Conservation (phyloP, 108 stramenopile genomes). For the Nitzschia sp. region DNA sequence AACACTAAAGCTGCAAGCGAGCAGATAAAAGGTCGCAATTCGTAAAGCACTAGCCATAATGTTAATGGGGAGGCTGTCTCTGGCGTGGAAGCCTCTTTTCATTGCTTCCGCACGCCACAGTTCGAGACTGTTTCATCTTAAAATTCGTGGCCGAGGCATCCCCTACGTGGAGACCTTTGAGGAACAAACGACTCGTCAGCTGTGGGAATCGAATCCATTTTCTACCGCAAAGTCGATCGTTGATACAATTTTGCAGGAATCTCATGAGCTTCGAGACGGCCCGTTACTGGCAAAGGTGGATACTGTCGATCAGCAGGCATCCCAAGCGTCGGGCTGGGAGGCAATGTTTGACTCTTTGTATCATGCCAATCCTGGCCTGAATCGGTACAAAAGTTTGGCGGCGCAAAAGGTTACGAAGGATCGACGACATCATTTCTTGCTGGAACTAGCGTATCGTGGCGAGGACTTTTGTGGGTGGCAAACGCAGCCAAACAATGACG, state of each 20-base stretch:
- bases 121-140: no score
- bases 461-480: constrained; percentile 84
- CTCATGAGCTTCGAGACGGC: background rate
- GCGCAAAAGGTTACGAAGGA: constrained; percentile 6
- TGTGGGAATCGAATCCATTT: constrained; percentile 32
- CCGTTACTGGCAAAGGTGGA: background rate
- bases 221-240: background rate
- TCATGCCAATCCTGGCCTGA: background rate
- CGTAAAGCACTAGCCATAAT: no score
- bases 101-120: no score
- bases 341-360: constrained; percentile 20
- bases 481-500: constrained; percentile 53
- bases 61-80: no score
- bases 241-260: background rate
- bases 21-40: no score
- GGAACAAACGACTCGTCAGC: constrained; percentile 22
- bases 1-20: no score
- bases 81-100: no score
- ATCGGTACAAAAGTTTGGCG: background rate
- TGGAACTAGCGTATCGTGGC: constrained; percentile 68
- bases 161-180: constrained; percentile 30
- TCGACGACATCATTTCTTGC: constrained; percentile 51
- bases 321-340: constrained; percentile 17
- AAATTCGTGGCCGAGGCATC: constrained; percentile 6
- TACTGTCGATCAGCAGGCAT: background rate